Evolutionary conservation across 2,329 filamentous ascomycete genomes (phyloP).

Genomic region (Berkeleyomyces rouxiae): DNA sequence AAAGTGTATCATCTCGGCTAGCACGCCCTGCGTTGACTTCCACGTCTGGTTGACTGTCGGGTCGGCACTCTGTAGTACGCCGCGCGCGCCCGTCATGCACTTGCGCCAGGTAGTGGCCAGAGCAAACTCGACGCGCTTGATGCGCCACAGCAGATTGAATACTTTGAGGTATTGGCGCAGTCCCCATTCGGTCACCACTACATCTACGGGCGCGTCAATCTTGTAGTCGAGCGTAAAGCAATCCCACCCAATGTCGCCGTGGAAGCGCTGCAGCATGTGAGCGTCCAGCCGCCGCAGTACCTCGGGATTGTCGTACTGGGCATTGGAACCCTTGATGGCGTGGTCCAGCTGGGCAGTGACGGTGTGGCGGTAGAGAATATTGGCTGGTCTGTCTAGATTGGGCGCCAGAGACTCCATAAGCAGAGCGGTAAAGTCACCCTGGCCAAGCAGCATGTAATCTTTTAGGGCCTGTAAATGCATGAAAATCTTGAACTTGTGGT

Average conservation of each 20-base stretch:
- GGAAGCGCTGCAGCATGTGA: conserved; percentile 92
- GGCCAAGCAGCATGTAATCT: conserved; percentile 83
- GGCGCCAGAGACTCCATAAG: conserved; percentile 91
- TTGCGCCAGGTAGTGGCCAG: conserved; percentile 82
- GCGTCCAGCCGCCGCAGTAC: conserved; percentile 84
- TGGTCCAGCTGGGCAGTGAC: conserved; percentile 96
- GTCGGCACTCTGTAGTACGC: conserved; percentile 67
- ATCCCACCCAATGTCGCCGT: conserved; percentile 97
- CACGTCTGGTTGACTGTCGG: conserved; percentile 57
- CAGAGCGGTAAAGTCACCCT: conserved; percentile 92
- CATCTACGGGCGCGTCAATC: conserved; percentile 88
- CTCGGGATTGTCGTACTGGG: conserved; percentile 85
- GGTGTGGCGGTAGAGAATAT: conserved; percentile 89
- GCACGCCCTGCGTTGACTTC: conserved; percentile 74
- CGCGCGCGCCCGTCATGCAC: conserved; percentile 85
- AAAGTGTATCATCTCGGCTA: conserved; percentile 98
- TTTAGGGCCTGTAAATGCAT: conserved; percentile 84
- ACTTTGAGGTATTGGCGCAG: conserved; percentile 95
- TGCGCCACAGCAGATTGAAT: conserved; percentile 97
- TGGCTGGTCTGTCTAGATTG: conserved; percentile 88
- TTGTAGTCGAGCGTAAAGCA: conserved; percentile 99
- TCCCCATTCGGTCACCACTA: conserved; percentile 91
- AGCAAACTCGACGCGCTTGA: conserved; percentile 94
- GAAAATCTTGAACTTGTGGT: conserved; percentile 84
- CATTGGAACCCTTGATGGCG: conserved; percentile 90